phyloP scores from a whole-genome alignment of 768 basidiomycete species.

The Calocera viscosa region DNA sequence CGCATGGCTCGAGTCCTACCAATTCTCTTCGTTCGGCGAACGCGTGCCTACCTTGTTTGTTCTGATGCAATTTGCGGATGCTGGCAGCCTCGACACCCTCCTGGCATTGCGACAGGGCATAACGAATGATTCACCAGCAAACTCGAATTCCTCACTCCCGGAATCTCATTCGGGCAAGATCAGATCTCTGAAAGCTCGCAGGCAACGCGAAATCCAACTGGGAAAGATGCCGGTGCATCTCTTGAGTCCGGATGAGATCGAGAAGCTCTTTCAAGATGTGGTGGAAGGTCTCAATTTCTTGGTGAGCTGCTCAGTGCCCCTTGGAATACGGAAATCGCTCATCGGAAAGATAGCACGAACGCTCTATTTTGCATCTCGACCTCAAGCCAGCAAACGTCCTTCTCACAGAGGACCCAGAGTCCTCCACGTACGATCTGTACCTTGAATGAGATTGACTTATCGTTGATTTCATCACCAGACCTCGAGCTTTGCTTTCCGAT shows the following conservation, averaged over 20 bases:
- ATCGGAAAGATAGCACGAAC: conserved; percentile 47
- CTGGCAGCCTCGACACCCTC: conserved; percentile 61
- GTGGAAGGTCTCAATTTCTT: conserved; percentile 78
- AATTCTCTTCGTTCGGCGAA: conserved; percentile 82
- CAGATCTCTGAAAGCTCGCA: background rate
- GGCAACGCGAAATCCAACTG: background rate
- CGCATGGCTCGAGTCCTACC: conserved; percentile 76
- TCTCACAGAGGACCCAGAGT: conserved; percentile 80
- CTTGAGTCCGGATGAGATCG: conserved; percentile 72
- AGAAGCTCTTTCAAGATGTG: conserved; percentile 69
- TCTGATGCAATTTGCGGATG: conserved; percentile 90
- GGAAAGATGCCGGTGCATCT: conserved; percentile 52
- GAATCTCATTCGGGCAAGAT: conserved; percentile 1
- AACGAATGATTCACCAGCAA: background rate
- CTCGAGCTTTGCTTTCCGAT: conserved; percentile 87
- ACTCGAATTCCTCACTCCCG: background rate
- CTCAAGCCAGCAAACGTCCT: conserved; percentile 90
- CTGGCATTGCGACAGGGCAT: conserved; percentile 67
- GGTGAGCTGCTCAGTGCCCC: conserved; percentile 32
- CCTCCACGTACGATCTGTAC: conserved; percentile 46
- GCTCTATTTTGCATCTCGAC: conserved; percentile 81
- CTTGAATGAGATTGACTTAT: conserved; percentile 2
- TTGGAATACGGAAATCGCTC: conserved; percentile 11
- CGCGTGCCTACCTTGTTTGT: conserved; percentile 78
- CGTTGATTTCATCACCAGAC: conserved; percentile 35